phyloP scores from a whole-genome alignment of 2,329 filamentous ascomycete genomes.

The Phaeosphaeriaceae sp. region DNA sequence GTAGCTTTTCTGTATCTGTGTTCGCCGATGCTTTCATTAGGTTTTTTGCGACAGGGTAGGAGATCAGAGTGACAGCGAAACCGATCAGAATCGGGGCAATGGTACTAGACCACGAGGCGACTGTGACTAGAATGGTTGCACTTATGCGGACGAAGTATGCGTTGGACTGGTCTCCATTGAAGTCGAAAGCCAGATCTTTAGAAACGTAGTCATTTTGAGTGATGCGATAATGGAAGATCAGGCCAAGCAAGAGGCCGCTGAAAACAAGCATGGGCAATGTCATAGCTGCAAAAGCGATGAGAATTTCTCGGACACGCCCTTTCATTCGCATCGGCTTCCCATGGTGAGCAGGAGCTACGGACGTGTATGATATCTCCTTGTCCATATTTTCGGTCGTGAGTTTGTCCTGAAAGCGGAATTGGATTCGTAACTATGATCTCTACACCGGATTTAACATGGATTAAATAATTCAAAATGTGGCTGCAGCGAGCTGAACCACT shows the following conservation, averaged over 20 bases:
- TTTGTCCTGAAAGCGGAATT: no score
- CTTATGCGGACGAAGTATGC: slow-evolving; percentile 1
- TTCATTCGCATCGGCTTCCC: neutral
- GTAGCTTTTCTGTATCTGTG: neutral
- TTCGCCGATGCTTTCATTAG: neutral
- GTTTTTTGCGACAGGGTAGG: neutral
- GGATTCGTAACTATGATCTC: no score
- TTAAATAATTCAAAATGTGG: no score
- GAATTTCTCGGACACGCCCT: slow-evolving; percentile 2
- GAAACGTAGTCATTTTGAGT: slow-evolving; percentile 1
- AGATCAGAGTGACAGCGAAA: slow-evolving; percentile 2
- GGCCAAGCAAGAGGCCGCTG: neutral
- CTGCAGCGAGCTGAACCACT: no score
- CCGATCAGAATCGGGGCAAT: slow-evolving; percentile 1
- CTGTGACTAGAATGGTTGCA: neutral
- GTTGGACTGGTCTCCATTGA: neutral
- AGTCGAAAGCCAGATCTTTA: neutral
- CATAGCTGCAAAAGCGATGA: slow-evolving; percentile 3
- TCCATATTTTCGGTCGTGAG: neutral
- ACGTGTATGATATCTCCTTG: neutral
- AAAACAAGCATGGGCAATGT: slow-evolving; percentile 3
- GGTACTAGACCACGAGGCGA: slow-evolving; percentile 4
- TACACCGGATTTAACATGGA: no score
- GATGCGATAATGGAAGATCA: slow-evolving; percentile 1
- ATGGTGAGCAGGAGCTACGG: neutral